Evolutionary conservation across 2,329 filamentous ascomycete genomes (phyloP), one percentile per base, ranked within the genome.

Genomic region (Botrytis medusae): DNA sequence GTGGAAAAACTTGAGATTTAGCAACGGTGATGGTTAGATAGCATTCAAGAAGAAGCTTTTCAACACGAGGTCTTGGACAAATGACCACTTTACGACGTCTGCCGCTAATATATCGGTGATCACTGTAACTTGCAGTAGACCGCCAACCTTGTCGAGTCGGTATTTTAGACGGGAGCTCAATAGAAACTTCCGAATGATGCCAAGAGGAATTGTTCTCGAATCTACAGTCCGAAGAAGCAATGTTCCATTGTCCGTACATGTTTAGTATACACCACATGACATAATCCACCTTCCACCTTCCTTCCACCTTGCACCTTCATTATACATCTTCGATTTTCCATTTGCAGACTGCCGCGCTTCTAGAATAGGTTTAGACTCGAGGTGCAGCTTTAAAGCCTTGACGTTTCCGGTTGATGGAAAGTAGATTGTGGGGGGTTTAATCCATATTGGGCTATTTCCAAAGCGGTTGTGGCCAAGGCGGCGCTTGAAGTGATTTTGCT

Each of bases 1-100:
- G 61, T 67, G 61, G 25, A 67, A 34, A 72, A 72, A 54, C 70
- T 72, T 67, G 70, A n/a, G 20, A 42, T 71, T 40, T 34, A 65
- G 12, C 42, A 22, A 12, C 29, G 20, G 63, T 9, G 42, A 25
- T 65, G 29, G 42, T 22, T 65, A 9, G 29, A 34, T 22, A 25
- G 29, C 16, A 48, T 48, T 48, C 10, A 29, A 48, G 29, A n/a
- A 29, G 51, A 65, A 48, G 42, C 32, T 42, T 40, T 42, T 25
- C 32, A 25, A 59, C 25, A 42, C n/a, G 40, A 60, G 40, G 32
- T 60, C n/a, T 42, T 32, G 51, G 54, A 10, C n/a, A 54, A 18
- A 34, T 34, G 54, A n/a, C 32, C 29, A 46, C 48, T 44, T 48
- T 65, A 37, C 12, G 12, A 32, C 46, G 10, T 25, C 22, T 37